Base-by-base conservation (phyloP, 1,139 yeast genomes). In the Diutina pseudorugosa region DNA sequence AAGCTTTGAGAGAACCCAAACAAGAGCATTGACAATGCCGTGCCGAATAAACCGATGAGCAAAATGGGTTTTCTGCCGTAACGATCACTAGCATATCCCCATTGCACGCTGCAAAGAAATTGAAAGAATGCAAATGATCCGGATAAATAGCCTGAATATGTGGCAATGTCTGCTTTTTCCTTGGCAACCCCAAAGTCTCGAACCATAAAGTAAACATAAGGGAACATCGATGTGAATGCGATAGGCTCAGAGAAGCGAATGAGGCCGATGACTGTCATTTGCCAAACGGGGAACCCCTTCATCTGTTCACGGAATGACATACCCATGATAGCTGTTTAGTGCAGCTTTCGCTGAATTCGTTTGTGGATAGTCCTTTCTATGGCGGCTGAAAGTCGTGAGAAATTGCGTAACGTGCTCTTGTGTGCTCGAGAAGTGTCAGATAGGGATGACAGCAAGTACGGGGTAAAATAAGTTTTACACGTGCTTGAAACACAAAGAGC, bases 161-260 rank as follows among this genome's bases (percentile, higher is more conserved):
- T 53, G 42, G 57, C 55, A 40, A 57, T 56, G 21, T 58, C 55
- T 9, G 58, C 52, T n/a, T 58, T 56, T 42, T 54, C 55, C 3
- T 55, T 43, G 12, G 59, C 55, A 45, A 58, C 41, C 45, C 53
- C 54, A 42, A 58, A 58, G 30, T 57, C 59, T 7, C 59, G 55
- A 30, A 58, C 55, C 60, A 58, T 58, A 50, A 57, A 58, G 41
- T 58, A 58, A 2, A 58, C 53, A 52, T 58, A 58, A 14, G 60
- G 60, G 51, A 58, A 58, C 14, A 58, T 55, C 44, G 58, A 56
- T 18, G 60, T 58, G 56, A 58, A 58, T 14, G 59, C 51, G 52
- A 58, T 57, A 30, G 60, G 60, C 50, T 58, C 60, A 8, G 57
- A 54, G 51, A 58, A 55, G 41, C 60, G 54, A 50, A 57, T 54